These are phyloP conservation scores for Coemansia sp. DNA, from an alignment of 192 early-diverging fungal species.

Conservation along the genomic window DNA sequence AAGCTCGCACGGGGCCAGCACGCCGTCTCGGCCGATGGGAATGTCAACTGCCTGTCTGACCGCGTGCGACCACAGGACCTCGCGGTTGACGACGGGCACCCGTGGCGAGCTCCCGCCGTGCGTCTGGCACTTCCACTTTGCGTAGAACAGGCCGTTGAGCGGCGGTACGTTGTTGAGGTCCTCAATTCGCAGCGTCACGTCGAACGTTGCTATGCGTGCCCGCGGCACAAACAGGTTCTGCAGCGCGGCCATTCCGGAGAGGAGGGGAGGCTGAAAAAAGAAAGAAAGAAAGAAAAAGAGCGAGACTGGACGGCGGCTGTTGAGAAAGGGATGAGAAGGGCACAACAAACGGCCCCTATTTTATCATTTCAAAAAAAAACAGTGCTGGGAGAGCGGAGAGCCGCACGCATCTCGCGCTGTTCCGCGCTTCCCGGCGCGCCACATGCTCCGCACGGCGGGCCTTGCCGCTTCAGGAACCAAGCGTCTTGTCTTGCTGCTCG, in stretches of 20 bases:
- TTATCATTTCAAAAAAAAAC: too few species aligned
- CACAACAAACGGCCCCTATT: background rate
- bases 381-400: too few species aligned
- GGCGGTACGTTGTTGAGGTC: slow-evolving; percentile 81
- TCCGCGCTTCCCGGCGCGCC: too few species aligned
- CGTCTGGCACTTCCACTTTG: slow-evolving; percentile 65
- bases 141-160: slow-evolving; percentile 73
- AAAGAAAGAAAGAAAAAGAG: background rate
- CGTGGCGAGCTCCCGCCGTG: slow-evolving; percentile 37
- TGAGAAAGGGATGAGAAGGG: background rate
- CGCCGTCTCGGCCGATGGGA: slow-evolving; percentile 68
- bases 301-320: too few species aligned
- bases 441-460: too few species aligned
- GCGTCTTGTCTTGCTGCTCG: too few species aligned
- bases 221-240: slow-evolving; percentile 68
- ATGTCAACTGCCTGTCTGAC: slow-evolving; percentile 49
- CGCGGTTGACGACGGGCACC: slow-evolving; percentile 42
- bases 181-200: slow-evolving; percentile 58
- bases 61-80: slow-evolving; percentile 62
- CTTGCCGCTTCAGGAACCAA: too few species aligned
- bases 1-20: slow-evolving; percentile 71
- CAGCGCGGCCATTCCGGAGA: slow-evolving; percentile 47
- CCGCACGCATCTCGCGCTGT: too few species aligned
- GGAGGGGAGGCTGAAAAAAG: background rate
- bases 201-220: slow-evolving; percentile 64